Percentiles rank a stretch among this genome's conserved stretches.
These are phyloP conservation scores for Venturia aucupariae DNA, from an alignment of 2,329 filamentous ascomycete species.

Conservation along the genomic window DNA sequence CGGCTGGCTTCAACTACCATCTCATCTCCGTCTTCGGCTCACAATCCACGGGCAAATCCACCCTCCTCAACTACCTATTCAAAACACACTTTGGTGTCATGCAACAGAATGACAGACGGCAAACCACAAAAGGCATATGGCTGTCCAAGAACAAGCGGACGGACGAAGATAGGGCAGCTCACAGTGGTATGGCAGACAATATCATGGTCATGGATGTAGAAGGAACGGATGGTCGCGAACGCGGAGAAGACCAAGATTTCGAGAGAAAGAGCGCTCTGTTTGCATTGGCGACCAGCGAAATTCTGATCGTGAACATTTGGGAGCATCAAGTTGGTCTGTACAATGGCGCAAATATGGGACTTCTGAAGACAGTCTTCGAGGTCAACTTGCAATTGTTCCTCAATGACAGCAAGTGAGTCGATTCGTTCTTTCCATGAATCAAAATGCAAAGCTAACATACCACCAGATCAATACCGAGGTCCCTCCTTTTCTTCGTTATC, in stretches of 20 bases:
- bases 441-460: conserved; percentile 13
- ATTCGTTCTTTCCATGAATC: neutral
- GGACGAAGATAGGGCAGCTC: conserved; percentile 37
- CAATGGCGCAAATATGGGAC: conserved; percentile 96
- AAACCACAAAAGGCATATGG: conserved; percentile 99
- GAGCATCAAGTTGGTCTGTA: conserved; percentile 97
- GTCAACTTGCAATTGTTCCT: conserved; percentile 96
- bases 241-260: conserved; percentile 97
- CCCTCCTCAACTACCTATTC: conserved; percentile 90
- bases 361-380: conserved; percentile 97
- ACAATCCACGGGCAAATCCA: conserved; percentile 97
- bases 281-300: conserved; percentile 92
- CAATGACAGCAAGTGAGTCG: conserved; percentile 77
- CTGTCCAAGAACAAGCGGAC: conserved; percentile 88
- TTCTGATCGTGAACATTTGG: conserved; percentile 98
- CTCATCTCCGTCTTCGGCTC: conserved; percentile 98
- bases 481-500: conserved; percentile 96
- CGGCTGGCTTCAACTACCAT: conserved; percentile 97
- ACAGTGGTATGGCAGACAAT: conserved; percentile 75
- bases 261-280: conserved; percentile 97
- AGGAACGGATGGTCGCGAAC: conserved; percentile 89
- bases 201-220: conserved; percentile 99
- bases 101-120: conserved; percentile 85
- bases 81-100: conserved; percentile 96
- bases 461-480: conserved; percentile 56